These are phyloP conservation scores for Mycosphaerella sp. DNA, from an alignment of 2,329 filamentous ascomycete genomes.

Conservation along the genomic window DNA sequence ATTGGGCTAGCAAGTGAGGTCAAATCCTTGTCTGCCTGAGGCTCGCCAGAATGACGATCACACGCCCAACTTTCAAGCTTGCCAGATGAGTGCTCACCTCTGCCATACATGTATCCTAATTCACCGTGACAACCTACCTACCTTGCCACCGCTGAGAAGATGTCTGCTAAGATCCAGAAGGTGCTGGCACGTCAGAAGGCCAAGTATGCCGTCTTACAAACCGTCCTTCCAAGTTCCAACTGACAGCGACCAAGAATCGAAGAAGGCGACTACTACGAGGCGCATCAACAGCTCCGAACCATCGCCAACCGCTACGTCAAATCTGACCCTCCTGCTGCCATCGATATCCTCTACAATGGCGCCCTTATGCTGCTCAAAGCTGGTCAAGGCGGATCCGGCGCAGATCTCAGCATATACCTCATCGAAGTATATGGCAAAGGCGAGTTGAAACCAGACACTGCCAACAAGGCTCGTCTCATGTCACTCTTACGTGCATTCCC, in stretches of 20 bases:
- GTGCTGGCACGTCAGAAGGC: constrained; percentile 70
- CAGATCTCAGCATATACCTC: constrained; percentile 79
- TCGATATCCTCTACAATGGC: constrained; percentile 79
- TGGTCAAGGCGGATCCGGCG: constrained; percentile 88
- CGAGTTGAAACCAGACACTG: constrained; percentile 68
- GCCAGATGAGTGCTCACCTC: no score
- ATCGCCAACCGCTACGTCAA: constrained; percentile 93
- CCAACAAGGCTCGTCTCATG: constrained; percentile 65
- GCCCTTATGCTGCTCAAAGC: constrained; percentile 80
- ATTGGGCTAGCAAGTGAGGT: no score
- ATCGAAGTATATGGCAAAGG: constrained; percentile 88
- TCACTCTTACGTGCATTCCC: constrained; percentile 75
- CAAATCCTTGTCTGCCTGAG: no score
- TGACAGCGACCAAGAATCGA: constrained; percentile 55
- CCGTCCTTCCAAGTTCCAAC: background rate
- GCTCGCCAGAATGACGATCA: no score
- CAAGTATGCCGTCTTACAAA: constrained; percentile 47
- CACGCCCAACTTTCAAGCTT: no score
- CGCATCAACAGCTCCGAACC: constrained; percentile 94
- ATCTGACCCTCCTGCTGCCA: constrained; percentile 76
- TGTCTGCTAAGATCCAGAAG: constrained; percentile 57
- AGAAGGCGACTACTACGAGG: constrained; percentile 94
- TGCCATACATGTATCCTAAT: no score
- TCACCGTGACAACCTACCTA: no score
- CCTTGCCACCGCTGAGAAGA: background rate